Conservation (phyloP, 1,284 basidiomycete genomes). For the Sporisorium iseilematis-ciliati region DNA sequence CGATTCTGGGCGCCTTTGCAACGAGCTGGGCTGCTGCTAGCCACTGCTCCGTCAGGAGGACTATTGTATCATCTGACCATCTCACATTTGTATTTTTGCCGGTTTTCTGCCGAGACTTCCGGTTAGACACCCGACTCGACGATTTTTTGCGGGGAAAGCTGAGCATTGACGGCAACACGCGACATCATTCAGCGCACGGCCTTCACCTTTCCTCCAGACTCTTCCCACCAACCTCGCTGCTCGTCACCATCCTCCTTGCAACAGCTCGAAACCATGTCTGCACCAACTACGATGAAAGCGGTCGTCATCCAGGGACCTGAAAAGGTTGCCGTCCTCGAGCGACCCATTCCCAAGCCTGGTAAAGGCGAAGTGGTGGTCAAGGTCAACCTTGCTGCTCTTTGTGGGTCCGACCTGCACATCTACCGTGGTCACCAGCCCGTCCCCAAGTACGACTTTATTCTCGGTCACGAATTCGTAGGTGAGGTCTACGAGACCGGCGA, state of each 20-base stretch:
- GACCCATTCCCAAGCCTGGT: slow-evolving; percentile 59
- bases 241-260: not conserved
- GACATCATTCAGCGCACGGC: slow-evolving; percentile 8
- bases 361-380: slow-evolving; percentile 64
- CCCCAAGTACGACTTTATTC: slow-evolving; percentile 56
- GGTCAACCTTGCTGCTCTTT: slow-evolving; percentile 74
- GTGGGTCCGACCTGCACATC: slow-evolving; percentile 83
- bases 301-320: slow-evolving; percentile 62
- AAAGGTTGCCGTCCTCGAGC: slow-evolving; percentile 59
- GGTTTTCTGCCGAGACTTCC: slow-evolving; percentile 76
- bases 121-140: not conserved
- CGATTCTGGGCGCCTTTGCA: no score
- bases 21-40: no score
- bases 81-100: no score
- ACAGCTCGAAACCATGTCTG: slow-evolving; percentile 23
- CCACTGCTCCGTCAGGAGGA: no score
- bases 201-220: not conserved
- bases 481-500: slow-evolving; percentile 80
- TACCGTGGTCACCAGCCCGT: slow-evolving; percentile 57
- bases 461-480: slow-evolving; percentile 86
- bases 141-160: slow-evolving; percentile 11
- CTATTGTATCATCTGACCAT: no score
- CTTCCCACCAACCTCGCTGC: not conserved
- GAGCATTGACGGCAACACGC: slow-evolving; percentile 1
- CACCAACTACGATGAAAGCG: slow-evolving; percentile 59